Conservation (phyloP, 1,284 basidiomycete genomes). For the Retiboletus flavoniger region DNA sequence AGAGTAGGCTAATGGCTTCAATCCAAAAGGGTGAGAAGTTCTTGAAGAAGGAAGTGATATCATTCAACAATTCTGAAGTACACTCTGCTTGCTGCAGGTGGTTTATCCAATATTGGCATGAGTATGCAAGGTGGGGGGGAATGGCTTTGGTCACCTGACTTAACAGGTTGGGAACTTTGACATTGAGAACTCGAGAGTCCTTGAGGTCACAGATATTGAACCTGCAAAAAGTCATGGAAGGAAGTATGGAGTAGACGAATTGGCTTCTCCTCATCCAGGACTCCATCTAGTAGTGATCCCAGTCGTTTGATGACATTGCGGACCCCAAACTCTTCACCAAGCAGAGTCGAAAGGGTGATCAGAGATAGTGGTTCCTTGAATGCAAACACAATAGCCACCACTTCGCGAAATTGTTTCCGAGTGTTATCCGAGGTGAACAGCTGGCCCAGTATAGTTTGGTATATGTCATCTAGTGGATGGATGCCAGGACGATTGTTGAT, state of each 20-base stretch:
- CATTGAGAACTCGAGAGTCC: not conserved
- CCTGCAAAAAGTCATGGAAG: not conserved
- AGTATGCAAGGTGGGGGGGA: conserved; percentile 2
- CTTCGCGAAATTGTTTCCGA: not conserved
- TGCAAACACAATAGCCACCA: conserved; percentile 2
- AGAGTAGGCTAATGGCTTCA: not conserved
- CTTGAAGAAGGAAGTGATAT: not conserved
- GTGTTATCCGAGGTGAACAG: not conserved
- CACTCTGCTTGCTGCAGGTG: not conserved
- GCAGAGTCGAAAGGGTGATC: not conserved
- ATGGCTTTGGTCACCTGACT: not conserved
- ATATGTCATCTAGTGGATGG: not conserved
- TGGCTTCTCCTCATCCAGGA: not conserved
- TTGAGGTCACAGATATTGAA: conserved; percentile 4
- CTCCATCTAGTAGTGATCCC: not conserved
- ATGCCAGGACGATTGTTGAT: not conserved
- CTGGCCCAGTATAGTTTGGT: not conserved
- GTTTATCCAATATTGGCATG: conserved; percentile 1
- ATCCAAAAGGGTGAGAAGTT: not conserved
- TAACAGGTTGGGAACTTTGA: not conserved
- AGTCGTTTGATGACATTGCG: not conserved
- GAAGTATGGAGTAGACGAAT: not conserved
- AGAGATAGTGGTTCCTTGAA: not conserved
- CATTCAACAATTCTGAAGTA: not conserved
- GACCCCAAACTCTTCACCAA: not conserved